These are phyloP conservation scores for Berkeleyomyces basicola DNA, from an alignment of 2,329 filamentous ascomycete species.

Conservation along the genomic window DNA sequence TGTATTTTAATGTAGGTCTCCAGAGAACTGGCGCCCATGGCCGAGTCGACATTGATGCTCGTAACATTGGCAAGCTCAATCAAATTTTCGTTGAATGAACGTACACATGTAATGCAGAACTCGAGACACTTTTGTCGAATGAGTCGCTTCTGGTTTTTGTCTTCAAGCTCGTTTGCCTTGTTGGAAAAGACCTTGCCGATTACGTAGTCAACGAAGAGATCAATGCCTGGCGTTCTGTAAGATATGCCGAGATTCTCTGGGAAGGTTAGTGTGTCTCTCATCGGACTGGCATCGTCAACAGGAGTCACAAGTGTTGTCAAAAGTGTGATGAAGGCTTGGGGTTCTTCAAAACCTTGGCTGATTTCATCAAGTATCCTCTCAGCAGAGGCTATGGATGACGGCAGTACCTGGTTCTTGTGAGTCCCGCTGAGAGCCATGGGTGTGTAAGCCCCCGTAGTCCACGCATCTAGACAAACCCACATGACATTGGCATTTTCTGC, in stretches of 20 bases:
- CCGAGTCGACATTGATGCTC: conserved; percentile 55
- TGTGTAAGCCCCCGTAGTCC: conserved; percentile 48
- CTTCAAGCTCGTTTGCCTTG: conserved; percentile 46
- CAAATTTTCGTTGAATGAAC: conserved; percentile 85
- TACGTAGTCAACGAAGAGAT: conserved; percentile 83
- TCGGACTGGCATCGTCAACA: conserved; percentile 37
- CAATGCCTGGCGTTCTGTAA: conserved; percentile 66
- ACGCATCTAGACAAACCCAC: conserved; percentile 68
- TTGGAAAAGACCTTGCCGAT: conserved; percentile 61
- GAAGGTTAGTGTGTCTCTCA: conserved; percentile 68
- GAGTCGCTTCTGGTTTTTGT: conserved; percentile 52
- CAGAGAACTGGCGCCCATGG: conserved; percentile 58
- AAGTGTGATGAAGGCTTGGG: conserved; percentile 67
- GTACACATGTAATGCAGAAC: conserved; percentile 63
- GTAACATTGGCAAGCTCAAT: conserved; percentile 72
- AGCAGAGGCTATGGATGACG: conserved; percentile 24
- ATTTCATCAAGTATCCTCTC: conserved; percentile 59
- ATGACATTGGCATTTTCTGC: conserved; percentile 50
- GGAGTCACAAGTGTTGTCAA: conserved; percentile 57
- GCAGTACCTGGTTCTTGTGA: conserved; percentile 15
- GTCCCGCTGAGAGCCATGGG: conserved; percentile 13
- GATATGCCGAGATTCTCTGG: conserved; percentile 67
- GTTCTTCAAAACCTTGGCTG: conserved; percentile 65
- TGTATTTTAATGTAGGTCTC: conserved; percentile 72
- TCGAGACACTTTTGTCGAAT: conserved; percentile 68